These are phyloP conservation scores for Cinnamomum micranthum DNA, from an alignment of 164 flowering plant genomes.

Conservation along the genomic window DNA sequence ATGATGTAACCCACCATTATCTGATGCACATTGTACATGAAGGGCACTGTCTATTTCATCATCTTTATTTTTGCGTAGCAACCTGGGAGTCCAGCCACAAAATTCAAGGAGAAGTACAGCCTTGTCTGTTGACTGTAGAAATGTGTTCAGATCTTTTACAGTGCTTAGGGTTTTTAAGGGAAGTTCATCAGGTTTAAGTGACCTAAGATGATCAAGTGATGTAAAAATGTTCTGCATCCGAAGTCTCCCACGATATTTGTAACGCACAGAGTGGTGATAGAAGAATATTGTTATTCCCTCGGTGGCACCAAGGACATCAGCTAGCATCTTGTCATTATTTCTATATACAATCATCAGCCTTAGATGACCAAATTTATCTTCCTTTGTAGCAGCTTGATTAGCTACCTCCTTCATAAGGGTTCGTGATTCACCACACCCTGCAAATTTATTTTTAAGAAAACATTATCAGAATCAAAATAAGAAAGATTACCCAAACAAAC, in stretches of 20 bases:
- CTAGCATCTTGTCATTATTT: conserved; percentile 56
- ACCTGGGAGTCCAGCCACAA: conserved; percentile 78
- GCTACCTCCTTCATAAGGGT: conserved; percentile 69
- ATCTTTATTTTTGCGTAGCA: conserved; percentile 34
- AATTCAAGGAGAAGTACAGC: conserved; percentile 70
- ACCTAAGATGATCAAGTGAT: conserved; percentile 45
- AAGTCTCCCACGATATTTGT: conserved; percentile 69
- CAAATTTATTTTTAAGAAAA: background rate
- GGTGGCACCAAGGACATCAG: conserved; percentile 67
- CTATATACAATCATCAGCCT: conserved; percentile 62
- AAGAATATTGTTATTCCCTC: conserved; percentile 48
- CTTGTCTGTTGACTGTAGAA: conserved; percentile 69
- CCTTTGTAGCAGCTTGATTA: conserved; percentile 22
- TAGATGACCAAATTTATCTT: conserved; percentile 30
- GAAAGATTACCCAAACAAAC: background rate
- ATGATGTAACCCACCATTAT: conserved; percentile 18
- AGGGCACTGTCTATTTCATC: conserved; percentile 28
- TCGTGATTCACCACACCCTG: conserved; percentile 93
- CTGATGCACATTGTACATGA: conserved; percentile 19
- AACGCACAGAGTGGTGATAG: conserved; percentile 57
- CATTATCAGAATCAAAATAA: background rate
- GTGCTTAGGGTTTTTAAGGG: conserved; percentile 50
- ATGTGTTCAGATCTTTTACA: conserved; percentile 44
- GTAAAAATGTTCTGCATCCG: conserved; percentile 49
- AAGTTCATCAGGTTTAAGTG: conserved; percentile 46